phyloP scores from a whole-genome alignment of 768 basidiomycete genomes.

The Rhizopogon sp. region DNA sequence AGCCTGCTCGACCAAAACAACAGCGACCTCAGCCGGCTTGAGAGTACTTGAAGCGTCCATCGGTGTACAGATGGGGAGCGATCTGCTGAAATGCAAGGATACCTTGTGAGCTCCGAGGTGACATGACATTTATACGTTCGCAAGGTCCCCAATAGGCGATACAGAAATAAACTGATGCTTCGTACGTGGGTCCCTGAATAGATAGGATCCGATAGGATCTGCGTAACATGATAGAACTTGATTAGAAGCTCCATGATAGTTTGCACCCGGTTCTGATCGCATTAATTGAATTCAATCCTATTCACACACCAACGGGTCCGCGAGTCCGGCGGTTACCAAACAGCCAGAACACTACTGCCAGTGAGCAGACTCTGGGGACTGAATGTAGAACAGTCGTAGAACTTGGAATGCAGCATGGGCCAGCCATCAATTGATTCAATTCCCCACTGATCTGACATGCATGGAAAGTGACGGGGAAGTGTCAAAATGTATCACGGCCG shows the following conservation, averaged over 20 bases:
- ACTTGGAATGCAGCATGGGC: no score
- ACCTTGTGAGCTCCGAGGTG: background rate
- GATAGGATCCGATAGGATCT: constrained; percentile 9
- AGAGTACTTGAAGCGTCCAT: constrained; percentile 39
- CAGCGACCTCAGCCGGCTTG: constrained; percentile 55
- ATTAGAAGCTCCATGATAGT: background rate
- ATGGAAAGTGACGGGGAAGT: no score
- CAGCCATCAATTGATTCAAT: no score
- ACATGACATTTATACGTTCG: constrained; percentile 15
- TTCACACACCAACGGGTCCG: no score
- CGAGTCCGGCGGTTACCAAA: no score
- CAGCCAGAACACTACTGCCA: no score
- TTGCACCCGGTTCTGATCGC: background rate
- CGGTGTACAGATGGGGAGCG: constrained; percentile 6
- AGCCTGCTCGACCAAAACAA: constrained; percentile 49
- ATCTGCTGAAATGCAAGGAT: constrained; percentile 5
- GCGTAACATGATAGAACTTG: background rate
- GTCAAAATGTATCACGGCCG: no score
- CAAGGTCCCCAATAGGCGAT: constrained; percentile 2
- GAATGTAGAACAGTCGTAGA: no score
- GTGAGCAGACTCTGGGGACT: no score
- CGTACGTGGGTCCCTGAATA: background rate
- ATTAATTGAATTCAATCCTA: background rate
- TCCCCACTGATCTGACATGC: no score
- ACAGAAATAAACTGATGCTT: constrained; percentile 5